These are phyloP conservation scores for Rauvolfia tetraphylla DNA, from an alignment of 257 asterid species.

Conservation along the genomic window DNA sequence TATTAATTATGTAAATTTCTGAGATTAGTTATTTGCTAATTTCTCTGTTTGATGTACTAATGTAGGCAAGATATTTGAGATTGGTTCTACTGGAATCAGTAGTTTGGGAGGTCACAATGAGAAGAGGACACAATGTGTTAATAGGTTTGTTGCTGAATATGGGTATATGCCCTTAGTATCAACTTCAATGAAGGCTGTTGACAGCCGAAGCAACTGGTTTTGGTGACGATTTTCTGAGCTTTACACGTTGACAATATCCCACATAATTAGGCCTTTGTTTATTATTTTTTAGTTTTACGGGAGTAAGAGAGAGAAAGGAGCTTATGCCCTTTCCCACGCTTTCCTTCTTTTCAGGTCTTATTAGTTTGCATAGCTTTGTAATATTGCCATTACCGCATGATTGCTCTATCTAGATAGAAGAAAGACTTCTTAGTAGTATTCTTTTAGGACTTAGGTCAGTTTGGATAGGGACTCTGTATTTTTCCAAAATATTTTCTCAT, in stretches of 20 bases:
- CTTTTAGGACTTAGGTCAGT: constrained; percentile 8
- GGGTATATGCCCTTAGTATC: constrained; percentile 68
- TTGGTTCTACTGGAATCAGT: constrained; percentile 81
- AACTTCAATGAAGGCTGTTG: constrained; percentile 72
- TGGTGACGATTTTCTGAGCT: constrained; percentile 46
- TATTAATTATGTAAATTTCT: not conserved
- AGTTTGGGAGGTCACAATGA: constrained; percentile 85
- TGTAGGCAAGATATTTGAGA: constrained; percentile 70
- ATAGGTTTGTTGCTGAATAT: constrained; percentile 49
- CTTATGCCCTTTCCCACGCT: not conserved
- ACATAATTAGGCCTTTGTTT: not conserved
- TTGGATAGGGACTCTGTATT: no score
- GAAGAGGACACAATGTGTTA: constrained; percentile 61
- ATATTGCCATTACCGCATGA: not conserved
- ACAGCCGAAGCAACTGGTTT: constrained; percentile 65
- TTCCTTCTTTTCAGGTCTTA: not conserved
- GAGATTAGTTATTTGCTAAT: not conserved
- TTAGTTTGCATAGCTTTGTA: not conserved
- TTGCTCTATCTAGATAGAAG: not conserved
- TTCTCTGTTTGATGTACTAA: constrained; percentile 9
- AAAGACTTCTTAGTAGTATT: not conserved
- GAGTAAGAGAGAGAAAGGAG: not conserved
- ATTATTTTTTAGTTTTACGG: not conserved
- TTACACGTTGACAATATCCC: not conserved
- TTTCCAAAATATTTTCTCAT: not conserved